phyloP scores from a whole-genome alignment of 768 basidiomycete species.

The Tremella fuciformis region DNA sequence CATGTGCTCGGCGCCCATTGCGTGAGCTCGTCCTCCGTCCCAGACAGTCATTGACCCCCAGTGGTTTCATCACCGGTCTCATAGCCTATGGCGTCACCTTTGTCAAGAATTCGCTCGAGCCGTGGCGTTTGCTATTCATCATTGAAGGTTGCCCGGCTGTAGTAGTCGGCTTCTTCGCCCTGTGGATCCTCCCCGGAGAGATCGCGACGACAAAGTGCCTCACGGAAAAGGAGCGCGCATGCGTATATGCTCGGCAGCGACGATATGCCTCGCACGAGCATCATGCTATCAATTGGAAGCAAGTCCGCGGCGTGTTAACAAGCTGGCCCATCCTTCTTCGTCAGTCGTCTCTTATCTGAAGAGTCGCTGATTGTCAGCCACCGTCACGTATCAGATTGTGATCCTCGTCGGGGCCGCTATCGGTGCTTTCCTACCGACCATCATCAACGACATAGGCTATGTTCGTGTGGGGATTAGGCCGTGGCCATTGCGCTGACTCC shows the following conservation, averaged over 20 bases:
- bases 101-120: slow-evolving; percentile 55
- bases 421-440: slow-evolving; percentile 25
- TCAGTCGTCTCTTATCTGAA: slow-evolving; percentile 1
- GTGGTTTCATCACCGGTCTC: slow-evolving; percentile 55
- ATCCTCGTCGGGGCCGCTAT: slow-evolving; percentile 25
- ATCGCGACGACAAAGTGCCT: slow-evolving; percentile 7
- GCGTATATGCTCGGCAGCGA: slow-evolving; percentile 10
- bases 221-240: slow-evolving; percentile 23
- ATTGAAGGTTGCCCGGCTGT: slow-evolving; percentile 55
- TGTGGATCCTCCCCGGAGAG: slow-evolving; percentile 39
- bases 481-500: background rate
- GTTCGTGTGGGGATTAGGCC: background rate
- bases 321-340: slow-evolving; percentile 24
- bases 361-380: background rate
- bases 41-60: background rate
- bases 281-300: slow-evolving; percentile 31
- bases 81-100: slow-evolving; percentile 76
- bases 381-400: slow-evolving; percentile 5
- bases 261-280: slow-evolving; percentile 7
- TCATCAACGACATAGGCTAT: slow-evolving; percentile 23
- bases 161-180: slow-evolving; percentile 55
- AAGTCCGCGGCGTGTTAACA: slow-evolving; percentile 13
- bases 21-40: slow-evolving; percentile 1
- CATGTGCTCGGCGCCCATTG: slow-evolving; percentile 4
- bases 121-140: slow-evolving; percentile 60